Conservation (phyloP, 257 asterid genomes). For the Jacaranda mimosifolia region DNA sequence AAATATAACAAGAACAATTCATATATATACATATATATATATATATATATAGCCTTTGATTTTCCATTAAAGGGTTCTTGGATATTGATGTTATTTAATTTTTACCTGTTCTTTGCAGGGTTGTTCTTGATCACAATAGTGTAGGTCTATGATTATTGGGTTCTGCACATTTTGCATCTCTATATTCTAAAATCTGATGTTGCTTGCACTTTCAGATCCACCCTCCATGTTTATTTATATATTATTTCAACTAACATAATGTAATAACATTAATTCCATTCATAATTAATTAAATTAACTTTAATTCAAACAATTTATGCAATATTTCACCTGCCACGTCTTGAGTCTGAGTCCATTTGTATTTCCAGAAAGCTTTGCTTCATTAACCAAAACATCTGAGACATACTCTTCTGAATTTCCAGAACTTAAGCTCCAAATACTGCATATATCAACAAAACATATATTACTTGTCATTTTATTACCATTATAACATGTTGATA, state of each 20-base stretch:
- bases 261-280: too few species aligned
- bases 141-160: constrained; percentile 84
- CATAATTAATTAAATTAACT: too few species aligned
- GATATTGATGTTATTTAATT: too few species aligned
- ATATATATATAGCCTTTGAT: background rate
- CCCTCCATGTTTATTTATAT: constrained; percentile 50
- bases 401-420: constrained; percentile 66
- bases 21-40: too few species aligned
- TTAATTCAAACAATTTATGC: too few species aligned
- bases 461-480: too few species aligned
- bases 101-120: constrained; percentile 70
- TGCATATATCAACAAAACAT: constrained; percentile 2
- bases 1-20: too few species aligned
- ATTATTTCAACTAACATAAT: too few species aligned
- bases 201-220: constrained; percentile 85
- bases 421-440: constrained; percentile 85
- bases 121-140: constrained; percentile 68
- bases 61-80: background rate
- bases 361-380: constrained; percentile 72
- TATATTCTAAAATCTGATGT: constrained; percentile 71
- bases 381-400: constrained; percentile 63
- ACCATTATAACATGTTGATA: too few species aligned
- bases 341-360: constrained; percentile 87
- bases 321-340: constrained; percentile 76
- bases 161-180: constrained; percentile 68